Percentiles rank a stretch among this genome's conserved stretches.
Conservation (phyloP, 139 green algal genomes). For the Chloropicon primus region DNA sequence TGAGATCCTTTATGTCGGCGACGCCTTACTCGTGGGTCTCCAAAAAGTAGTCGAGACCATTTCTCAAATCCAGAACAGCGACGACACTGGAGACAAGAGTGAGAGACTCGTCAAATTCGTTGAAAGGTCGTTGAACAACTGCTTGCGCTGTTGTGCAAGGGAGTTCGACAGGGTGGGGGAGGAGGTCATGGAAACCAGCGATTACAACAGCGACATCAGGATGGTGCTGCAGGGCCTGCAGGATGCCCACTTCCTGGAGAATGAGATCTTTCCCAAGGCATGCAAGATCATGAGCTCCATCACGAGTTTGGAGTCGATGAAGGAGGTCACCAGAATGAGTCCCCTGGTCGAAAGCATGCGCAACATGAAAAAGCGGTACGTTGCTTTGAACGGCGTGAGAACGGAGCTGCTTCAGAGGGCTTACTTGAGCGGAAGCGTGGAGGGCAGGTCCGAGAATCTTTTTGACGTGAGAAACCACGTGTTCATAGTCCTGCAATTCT, state of each 20-base stretch:
- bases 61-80: background rate
- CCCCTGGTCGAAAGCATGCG: background rate
- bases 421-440: background rate
- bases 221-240: background rate
- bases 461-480: background rate
- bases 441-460: background rate
- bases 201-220: background rate
- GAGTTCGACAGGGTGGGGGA: background rate
- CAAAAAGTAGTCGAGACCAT: background rate
- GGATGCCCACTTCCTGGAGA: background rate
- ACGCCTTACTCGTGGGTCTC: background rate
- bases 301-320: background rate
- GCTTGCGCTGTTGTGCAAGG: background rate
- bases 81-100: background rate
- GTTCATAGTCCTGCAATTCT: background rate
- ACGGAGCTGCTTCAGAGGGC: background rate
- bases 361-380: background rate
- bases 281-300: background rate
- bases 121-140: background rate
- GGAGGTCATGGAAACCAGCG: background rate
- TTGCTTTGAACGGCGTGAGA: background rate
- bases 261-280: background rate
- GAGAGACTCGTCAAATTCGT: background rate
- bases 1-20: background rate
- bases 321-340: background rate